A percentile compares a stretch with the other conserved stretches of the same genome.
Conservation (phyloP, 495 filamentous ascomycete genomes). For the Aspergillus cristatus region DNA sequence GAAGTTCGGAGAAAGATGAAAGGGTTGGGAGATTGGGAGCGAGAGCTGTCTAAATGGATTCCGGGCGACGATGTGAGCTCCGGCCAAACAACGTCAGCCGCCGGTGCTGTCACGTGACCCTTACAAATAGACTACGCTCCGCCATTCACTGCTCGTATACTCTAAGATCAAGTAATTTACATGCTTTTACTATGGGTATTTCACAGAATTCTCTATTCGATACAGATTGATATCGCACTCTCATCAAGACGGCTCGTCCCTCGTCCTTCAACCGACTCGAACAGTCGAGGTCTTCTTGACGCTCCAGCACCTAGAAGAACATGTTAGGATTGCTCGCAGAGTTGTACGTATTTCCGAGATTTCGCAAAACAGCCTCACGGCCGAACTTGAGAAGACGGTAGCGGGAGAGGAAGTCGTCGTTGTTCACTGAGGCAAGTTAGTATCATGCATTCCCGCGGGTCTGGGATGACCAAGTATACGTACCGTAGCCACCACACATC, state of each 20-base stretch:
- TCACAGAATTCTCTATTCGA: no score
- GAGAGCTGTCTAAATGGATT: conserved; percentile 16
- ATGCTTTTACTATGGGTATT: no score
- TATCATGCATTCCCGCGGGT: neutral
- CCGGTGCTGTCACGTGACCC: conserved; percentile 24
- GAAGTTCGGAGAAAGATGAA: conserved; percentile 6
- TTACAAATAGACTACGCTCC: conserved; percentile 14
- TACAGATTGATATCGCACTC: no score
- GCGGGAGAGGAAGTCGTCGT: conserved; percentile 76
- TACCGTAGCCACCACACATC: conserved; percentile 84
- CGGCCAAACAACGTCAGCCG: conserved; percentile 36
- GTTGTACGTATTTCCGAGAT: conserved; percentile 19
- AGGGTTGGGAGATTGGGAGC: conserved; percentile 9
- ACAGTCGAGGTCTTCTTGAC: no score
- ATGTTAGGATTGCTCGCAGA: conserved; percentile 2
- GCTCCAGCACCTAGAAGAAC: neutral
- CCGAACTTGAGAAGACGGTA: conserved; percentile 62
- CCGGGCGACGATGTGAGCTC: conserved; percentile 22
- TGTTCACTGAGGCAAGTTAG: conserved; percentile 49
- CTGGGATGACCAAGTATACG: conserved; percentile 25
- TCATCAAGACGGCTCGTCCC: no score
- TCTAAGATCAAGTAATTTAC: no score
- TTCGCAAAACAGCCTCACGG: conserved; percentile 41
- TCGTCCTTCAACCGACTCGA: no score
- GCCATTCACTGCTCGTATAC: neutral